Evolutionary conservation across 345 rosid genomes (phyloP).

Genomic region (Corchorus capsularis): DNA sequence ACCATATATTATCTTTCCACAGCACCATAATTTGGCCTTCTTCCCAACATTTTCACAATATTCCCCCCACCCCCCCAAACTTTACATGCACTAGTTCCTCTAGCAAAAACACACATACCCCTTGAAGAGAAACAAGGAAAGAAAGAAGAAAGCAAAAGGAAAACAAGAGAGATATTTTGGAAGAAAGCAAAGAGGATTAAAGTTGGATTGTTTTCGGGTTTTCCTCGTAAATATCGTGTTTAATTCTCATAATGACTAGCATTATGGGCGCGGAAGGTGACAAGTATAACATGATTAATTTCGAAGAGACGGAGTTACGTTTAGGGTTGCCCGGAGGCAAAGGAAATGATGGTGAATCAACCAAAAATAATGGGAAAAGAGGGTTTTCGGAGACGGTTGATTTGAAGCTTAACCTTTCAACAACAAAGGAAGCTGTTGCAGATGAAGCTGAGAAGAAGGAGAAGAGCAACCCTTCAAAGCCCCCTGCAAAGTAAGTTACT

Average conservation of each 20-base stretch:
- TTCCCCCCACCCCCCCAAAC: constrained; percentile 15
- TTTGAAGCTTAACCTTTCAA: constrained; percentile 72
- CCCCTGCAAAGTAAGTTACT: constrained; percentile 60
- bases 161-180: background rate
- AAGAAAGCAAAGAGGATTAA: background rate
- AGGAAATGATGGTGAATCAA: constrained; percentile 29
- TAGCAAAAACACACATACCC: background rate
- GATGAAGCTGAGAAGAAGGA: constrained; percentile 33
- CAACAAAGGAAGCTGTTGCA: constrained; percentile 28
- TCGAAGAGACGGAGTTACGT: constrained; percentile 87
- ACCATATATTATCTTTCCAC: constrained; percentile 34
- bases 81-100: background rate
- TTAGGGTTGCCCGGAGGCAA: constrained; percentile 66
- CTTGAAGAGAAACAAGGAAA: background rate
- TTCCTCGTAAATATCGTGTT: background rate
- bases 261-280: constrained; percentile 20
- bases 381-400: constrained; percentile 67
- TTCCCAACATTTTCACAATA: constrained; percentile 23
- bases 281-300: constrained; percentile 57
- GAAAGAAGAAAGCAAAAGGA: constrained; percentile 3
- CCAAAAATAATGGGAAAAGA: constrained; percentile 54
- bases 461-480: constrained; percentile 49
- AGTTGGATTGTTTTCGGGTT: background rate
- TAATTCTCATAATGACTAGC: constrained; percentile 10
- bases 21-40: constrained; percentile 26